Evolutionary conservation across 495 filamentous ascomycete genomes (phyloP), one percentile per base, ranked within the genome.

Genomic region (Emericellopsis terricola): DNA sequence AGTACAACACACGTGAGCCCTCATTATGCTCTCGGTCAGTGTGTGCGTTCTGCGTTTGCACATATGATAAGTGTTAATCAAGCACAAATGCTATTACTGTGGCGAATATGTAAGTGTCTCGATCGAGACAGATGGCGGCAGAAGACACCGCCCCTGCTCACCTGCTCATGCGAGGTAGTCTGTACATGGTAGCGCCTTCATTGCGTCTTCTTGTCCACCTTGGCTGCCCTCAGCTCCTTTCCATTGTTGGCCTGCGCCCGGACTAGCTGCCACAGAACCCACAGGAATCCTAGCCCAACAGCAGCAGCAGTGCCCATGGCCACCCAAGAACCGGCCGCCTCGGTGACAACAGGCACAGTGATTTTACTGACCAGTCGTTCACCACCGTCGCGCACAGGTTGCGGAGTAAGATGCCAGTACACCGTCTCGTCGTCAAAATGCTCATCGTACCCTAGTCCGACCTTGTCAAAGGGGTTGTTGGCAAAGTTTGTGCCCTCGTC

Each of bases 391-490:
- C n/a, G n/a, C 23, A 11, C 23, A 6, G 65, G 46, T 15, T 48
- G 38, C 6, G 85, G 82, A 29, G 69, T 62, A 2, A 93, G 54
- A 48, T 94, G 83, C 56, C 84, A 91, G 51, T 93, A 97, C 54
- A 84, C 65, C 0, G 83, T 92, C 4, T 19, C 27, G 30, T 69
- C 61, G 3, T 71, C 75, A 50, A 97, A 94, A 16, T 91, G 50
- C 1, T 68, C 76, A 36, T 96, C 89, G 56, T 86, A 96, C 13
- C 87, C 89, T 15, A 97, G 52, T 50, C 81, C 73, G 17, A 61
- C 61, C 13, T 79, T 61, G 51, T 94, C 89, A 49, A 97, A 97
- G 1, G 89, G 89, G 46, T 75, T 94, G 3, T 60, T 70, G 0
- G 65, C 52, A 62, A 92, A 80, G 52, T 80, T 74, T 1, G 65